phyloP scores from a whole-genome alignment of 2,329 filamentous ascomycete genomes.

The Pseudocercospora crystallina region DNA sequence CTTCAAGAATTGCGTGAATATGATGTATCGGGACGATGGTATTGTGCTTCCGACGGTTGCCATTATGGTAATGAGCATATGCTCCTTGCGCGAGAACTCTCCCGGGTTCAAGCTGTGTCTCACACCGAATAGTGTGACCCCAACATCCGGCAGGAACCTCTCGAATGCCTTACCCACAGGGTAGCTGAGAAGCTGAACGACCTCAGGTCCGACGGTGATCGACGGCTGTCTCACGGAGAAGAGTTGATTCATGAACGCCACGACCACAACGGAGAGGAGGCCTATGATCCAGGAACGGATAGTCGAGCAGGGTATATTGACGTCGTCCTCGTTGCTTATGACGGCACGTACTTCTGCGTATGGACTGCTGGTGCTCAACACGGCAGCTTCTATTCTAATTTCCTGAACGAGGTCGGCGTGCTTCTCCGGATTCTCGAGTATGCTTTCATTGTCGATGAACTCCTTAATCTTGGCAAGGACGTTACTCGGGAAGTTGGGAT shows the following conservation, averaged over 20 bases:
- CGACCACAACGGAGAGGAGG: slow-evolving; percentile 28
- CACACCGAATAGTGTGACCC: slow-evolving; percentile 53
- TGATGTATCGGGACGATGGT: slow-evolving; percentile 1
- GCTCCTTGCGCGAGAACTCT: slow-evolving; percentile 64
- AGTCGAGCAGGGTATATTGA: slow-evolving; percentile 30
- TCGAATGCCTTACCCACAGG: slow-evolving; percentile 56
- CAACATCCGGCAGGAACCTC: slow-evolving; percentile 54
- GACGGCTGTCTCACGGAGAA: slow-evolving; percentile 35
- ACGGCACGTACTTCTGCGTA: slow-evolving; percentile 29
- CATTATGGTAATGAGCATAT: slow-evolving; percentile 64
- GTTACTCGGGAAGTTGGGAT: slow-evolving; percentile 16
- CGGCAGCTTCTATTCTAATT: slow-evolving; percentile 8
- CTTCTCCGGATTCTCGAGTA: slow-evolving; percentile 11
- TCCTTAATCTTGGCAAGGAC: slow-evolving; percentile 13
- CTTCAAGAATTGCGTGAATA: slow-evolving; percentile 5
- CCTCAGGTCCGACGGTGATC: slow-evolving; percentile 32
- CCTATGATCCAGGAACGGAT: slow-evolving; percentile 36
- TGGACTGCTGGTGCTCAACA: slow-evolving; percentile 19
- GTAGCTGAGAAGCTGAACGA: slow-evolving; percentile 30
- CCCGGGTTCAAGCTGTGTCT: slow-evolving; percentile 59
- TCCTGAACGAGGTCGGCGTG: slow-evolving; percentile 3
- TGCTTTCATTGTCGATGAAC: slow-evolving; percentile 9
- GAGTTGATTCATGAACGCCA: slow-evolving; percentile 32
- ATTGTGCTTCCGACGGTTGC: slow-evolving; percentile 50
- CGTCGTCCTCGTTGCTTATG: slow-evolving; percentile 23